Evolutionary conservation across 768 basidiomycete genomes (phyloP), one percentile per base, ranked within the genome.

Genomic region (Vararia minispora): DNA sequence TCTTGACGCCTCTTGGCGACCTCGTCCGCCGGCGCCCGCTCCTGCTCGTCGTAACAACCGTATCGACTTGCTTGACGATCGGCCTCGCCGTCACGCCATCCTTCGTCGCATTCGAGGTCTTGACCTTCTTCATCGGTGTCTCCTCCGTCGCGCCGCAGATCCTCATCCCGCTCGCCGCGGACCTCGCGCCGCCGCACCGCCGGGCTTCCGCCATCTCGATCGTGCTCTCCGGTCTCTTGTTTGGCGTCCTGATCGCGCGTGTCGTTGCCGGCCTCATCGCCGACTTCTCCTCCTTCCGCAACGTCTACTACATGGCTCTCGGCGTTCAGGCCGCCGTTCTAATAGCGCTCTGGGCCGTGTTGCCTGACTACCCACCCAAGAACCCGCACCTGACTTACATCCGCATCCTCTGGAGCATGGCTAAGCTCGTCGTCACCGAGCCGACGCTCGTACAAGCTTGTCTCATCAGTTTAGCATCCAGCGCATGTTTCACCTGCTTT

Each of bases 1-100:
- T 90, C 28, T 73, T 92, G 38, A 72, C 82, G 1, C 89, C 90
- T 1, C 63, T 88, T 0, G 89, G 90, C 6, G 89, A 94, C 54
- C 69, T 91, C 16, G 69, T 88, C 21, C 79, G 81, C 14, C 64
- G 88, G 25, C 66, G 89, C 10, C 78, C 74, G 30, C 64, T 94
- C 0, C 66, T 82, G 22, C 63, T 92, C 14, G 61, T 80, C 27
- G 47, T 69, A 1, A 33, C 70, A 16, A 73, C 78, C 0, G 25
- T 35, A 17, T 25, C 29, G 10, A 68, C 71, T 0, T 49, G 66
- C 4, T 62, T 94, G 3, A 74, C 81, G 0, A 74, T 91, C 35
- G 87, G 80, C 0, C 65, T 90, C 1, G 70, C 81, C 0, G 45
- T 85, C 10, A 82, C 84, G 0, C 58, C 57, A 2, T 70, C 58